phyloP scores from a whole-genome alignment of 768 basidiomycete genomes.

The Asterophora lycoperdoides region DNA sequence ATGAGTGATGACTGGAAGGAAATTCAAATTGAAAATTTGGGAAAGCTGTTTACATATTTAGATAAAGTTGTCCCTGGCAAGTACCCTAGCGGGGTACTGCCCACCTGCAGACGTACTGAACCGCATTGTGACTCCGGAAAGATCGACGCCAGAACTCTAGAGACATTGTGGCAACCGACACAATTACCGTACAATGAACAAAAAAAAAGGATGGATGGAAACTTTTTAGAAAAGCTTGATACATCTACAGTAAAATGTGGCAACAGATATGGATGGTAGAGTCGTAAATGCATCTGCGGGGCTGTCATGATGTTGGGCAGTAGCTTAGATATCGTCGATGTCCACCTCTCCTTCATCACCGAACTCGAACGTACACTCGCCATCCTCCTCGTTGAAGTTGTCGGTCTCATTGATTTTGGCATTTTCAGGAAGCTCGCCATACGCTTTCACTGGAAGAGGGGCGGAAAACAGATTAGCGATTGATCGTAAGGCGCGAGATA shows the following conservation, averaged over 20 bases:
- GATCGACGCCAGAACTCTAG: no score
- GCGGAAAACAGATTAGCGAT: slow-evolving; percentile 7
- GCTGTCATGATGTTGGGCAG: slow-evolving; percentile 6
- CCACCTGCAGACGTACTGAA: no score
- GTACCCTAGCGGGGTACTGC: no score
- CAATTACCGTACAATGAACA: not conserved
- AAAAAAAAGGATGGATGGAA: slow-evolving; percentile 1
- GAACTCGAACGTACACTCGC: slow-evolving; percentile 87
- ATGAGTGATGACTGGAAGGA: no score
- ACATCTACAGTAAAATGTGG: slow-evolving; percentile 13
- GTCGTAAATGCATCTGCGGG: slow-evolving; percentile 8
- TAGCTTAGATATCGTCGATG: slow-evolving; percentile 78
- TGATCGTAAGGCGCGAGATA: not conserved
- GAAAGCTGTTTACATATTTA: no score
- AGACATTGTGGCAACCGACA: not conserved
- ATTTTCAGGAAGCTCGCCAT: slow-evolving; percentile 94
- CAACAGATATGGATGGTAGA: slow-evolving; percentile 8
- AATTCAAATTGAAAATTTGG: no score
- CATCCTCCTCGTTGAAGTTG: slow-evolving; percentile 86
- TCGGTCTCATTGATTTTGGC: slow-evolving; percentile 98
- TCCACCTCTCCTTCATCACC: slow-evolving; percentile 86
- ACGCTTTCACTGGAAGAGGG: slow-evolving; percentile 73
- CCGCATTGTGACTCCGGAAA: no score
- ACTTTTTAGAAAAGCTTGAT: slow-evolving; percentile 1
- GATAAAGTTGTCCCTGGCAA: no score